Evolutionary conservation across 768 basidiomycete species (phyloP), one percentile per base, ranked within the genome.

Genomic region (Leucogyrophana mollusca): DNA sequence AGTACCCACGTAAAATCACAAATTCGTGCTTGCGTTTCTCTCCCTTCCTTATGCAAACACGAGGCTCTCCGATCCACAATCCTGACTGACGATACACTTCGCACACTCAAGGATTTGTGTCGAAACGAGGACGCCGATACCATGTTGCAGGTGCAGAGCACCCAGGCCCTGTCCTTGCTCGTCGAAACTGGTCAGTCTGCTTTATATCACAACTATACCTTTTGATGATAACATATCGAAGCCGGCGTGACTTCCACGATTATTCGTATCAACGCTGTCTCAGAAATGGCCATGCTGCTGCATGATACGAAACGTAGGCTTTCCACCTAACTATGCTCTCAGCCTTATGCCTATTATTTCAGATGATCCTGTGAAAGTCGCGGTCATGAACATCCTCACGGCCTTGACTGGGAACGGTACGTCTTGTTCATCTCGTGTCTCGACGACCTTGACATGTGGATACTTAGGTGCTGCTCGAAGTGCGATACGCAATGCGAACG

Each of bases 21-120:
- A 24, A 16, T 33, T 34, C 62, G 60, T 3, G 62, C 53, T 25
- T 66, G 64, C 53, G 54, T 51, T 4, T 66, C 49, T 34, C 23
- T 64, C 4, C 64, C 64, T 0, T 57, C 62, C 8, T 60, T 64
- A 32, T 66, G 57, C 49, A 59, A 62, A 30, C 43, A 50, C 13
- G 0, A 18, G 2, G 46, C 50, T 2, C 33, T 66, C 24, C 54
- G 34, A 32, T 17, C 21, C 0, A 38, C 36, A 13, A 22, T 66
- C 10, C 40, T 59, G 11, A 52, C 10, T 14, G 21, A 66, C 1
- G 37, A 35, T 13, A 57, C 61, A 23, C 11, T 64, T 49, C 36
- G 38, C 17, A 32, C 13, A 13, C 49, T 64, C 11, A 45, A 66
- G 34, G 22, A 47, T 7, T 39, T 56, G 2, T 64, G 56, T 13